Conservation (phyloP, 257 asterid genomes). For the Hygrophila difformis region DNA sequence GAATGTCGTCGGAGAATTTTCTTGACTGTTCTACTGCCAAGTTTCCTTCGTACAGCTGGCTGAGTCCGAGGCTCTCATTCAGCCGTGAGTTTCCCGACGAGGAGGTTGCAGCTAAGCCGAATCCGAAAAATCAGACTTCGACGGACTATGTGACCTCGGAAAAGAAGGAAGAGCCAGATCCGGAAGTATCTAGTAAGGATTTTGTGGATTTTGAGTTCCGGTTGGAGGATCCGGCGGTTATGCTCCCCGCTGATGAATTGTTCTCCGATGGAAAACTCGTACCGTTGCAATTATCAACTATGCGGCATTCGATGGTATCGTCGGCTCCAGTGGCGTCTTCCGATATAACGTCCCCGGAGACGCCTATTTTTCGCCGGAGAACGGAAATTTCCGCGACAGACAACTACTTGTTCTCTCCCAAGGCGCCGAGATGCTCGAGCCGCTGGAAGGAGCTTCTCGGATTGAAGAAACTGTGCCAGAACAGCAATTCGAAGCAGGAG, state of each 20-base stretch:
- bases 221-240: conserved; percentile 69
- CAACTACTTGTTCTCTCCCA: conserved; percentile 77
- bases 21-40: conserved; percentile 41
- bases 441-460: conserved; percentile 91
- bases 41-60: conserved; percentile 45
- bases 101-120: conserved; percentile 21
- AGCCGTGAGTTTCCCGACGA: conserved; percentile 25
- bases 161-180: conserved; percentile 48
- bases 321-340: conserved; percentile 21
- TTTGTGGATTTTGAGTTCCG: conserved; percentile 82
- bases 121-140: conserved; percentile 11
- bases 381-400: conserved; percentile 51
- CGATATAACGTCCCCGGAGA: conserved; percentile 38
- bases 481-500: conserved; percentile 40
- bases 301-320: conserved; percentile 25
- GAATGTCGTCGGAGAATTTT: conserved; percentile 47
- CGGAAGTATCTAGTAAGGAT: conserved; percentile 34
- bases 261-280: conserved; percentile 80
- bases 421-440: conserved; percentile 86
- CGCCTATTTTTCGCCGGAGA: conserved; percentile 37
- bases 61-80: conserved; percentile 41
- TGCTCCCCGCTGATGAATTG: conserved; percentile 92
- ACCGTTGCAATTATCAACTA: conserved; percentile 52
- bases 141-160: conserved; percentile 19
- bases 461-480: conserved; percentile 62